Base-by-base conservation (phyloP, 768 basidiomycete genomes). In the Pisolithus sp. region DNA sequence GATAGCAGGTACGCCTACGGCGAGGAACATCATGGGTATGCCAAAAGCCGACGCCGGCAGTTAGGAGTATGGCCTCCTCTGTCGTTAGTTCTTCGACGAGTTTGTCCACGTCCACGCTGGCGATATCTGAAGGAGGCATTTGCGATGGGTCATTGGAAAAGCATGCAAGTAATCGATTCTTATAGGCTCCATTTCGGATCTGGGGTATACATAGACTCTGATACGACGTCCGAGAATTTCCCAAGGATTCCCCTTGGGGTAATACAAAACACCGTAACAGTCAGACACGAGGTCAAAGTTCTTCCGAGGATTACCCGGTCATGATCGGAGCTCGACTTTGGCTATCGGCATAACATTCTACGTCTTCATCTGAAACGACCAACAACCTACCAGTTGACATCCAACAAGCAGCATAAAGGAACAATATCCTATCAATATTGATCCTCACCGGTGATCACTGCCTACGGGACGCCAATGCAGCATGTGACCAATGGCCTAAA, bases 21-120 rank as follows among this genome's bases (percentile, higher is more conserved):
- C 86, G 72, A 18, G 83, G 77, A 23, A 90, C 68, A 18, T 70
- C 71, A 49, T 81, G 78, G 0, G 88, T 89, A 58, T 85, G 79
- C 89, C 87, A 89, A 61, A 85, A 85, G 15, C 86, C 86, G 18
- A 83, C 83, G 17, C 86, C 88, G 2, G 83, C 84, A 6, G 78
- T 85, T 23, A 91, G 72, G 39, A 74, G 69, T 59, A 89, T 86
- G 0, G 86, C 82, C 60, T 90, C 89, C 36, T 88, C 86, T 0
- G 77, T 82, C 2, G 84, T 85, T 54, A 90, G 68, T 51, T 79
- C 71, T n/a, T 80, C 77, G 46, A 89, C 70, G 48, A 88, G 69
- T 43, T 81, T 74, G 54, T 77, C 71, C 44, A 90, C 71, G 62
- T 82, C 63, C 5, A 80, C 85, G 1, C 77, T 76, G 4, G 81